Evolutionary conservation across 2,329 filamentous ascomycete genomes (phyloP).

Genomic region (Decorospora gaudefroyi): DNA sequence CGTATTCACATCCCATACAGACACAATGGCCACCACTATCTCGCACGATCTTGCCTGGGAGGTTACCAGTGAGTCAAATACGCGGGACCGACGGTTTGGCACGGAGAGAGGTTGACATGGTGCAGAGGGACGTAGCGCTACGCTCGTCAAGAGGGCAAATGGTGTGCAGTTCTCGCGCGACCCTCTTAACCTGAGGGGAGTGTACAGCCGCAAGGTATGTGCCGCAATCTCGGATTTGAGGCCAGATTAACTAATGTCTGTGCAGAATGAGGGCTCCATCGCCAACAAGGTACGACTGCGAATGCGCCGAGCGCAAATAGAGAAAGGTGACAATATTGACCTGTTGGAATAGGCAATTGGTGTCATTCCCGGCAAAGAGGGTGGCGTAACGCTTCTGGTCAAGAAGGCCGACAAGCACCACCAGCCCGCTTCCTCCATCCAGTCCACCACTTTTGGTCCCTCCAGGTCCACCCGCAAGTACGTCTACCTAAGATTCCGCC

Average conservation of each 20-base stretch:
- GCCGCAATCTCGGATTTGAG: constrained; percentile 1
- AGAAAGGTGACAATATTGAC: constrained; percentile 11
- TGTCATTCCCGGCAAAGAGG: constrained; percentile 74
- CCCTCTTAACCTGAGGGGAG: constrained; percentile 90
- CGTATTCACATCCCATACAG: constrained; percentile 38
- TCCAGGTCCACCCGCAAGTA: constrained; percentile 80
- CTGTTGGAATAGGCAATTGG: constrained; percentile 70
- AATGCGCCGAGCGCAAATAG: constrained; percentile 9
- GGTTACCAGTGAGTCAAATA: constrained; percentile 77
- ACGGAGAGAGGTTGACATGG: constrained; percentile 19
- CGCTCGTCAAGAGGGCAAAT: constrained; percentile 87
- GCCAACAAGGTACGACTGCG: constrained; percentile 77
- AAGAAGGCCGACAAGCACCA: constrained; percentile 77
- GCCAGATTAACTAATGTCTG: constrained; percentile 32
- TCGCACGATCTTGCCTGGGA: constrained; percentile 94
- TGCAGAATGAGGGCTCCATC: constrained; percentile 85
- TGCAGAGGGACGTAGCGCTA: constrained; percentile 83
- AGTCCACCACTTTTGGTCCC: constrained; percentile 70
- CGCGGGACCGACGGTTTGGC: background rate
- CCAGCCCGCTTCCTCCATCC: constrained; percentile 71
- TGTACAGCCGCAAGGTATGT: constrained; percentile 84
- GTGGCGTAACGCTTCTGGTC: constrained; percentile 77
- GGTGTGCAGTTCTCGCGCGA: constrained; percentile 91
- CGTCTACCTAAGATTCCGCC: constrained; percentile 48
- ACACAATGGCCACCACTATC: constrained; percentile 63